Conservation (phyloP, 2,329 filamentous ascomycete species). For the Calonectria hawksworthii region DNA sequence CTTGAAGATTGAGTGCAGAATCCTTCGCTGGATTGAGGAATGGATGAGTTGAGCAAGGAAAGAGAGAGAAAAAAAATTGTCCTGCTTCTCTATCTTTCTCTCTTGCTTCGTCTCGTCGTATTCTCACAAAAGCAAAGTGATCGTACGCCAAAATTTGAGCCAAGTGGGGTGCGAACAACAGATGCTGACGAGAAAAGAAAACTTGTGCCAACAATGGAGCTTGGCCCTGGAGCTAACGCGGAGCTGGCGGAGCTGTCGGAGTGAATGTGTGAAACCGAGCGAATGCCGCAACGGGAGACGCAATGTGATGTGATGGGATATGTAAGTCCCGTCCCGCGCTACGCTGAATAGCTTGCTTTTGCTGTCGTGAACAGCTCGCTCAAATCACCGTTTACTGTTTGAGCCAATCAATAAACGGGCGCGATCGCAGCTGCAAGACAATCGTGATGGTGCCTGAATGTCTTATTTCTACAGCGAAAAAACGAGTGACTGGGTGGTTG, state of each 20-base stretch:
- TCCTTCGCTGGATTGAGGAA: conserved; percentile 3
- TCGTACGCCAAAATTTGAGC: conserved; percentile 30
- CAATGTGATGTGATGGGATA: conserved; percentile 31
- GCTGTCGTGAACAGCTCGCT: conserved; percentile 3
- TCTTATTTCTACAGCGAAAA: conserved; percentile 13
- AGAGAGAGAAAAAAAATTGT: conserved; percentile 13
- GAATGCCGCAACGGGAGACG: conserved; percentile 35
- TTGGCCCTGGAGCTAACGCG: conserved; percentile 40
- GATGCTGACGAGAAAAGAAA: conserved; percentile 34
- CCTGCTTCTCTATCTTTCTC: conserved; percentile 16
- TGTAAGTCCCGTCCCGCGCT: conserved; percentile 21
- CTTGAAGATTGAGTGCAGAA: conserved; percentile 20
- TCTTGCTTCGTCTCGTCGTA: conserved; percentile 1
- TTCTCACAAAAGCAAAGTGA: conserved; percentile 30
- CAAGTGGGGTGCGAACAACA: conserved; percentile 43
- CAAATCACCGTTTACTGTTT: neutral
- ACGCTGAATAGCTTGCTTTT: conserved; percentile 15
- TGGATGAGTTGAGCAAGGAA: neutral
- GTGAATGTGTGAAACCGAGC: conserved; percentile 36
- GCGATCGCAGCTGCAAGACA: conserved; percentile 13
- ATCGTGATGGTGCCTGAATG: conserved; percentile 20
- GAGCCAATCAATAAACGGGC: conserved; percentile 10
- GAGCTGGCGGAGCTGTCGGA: conserved; percentile 36
- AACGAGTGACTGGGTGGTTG: conserved; percentile 13
- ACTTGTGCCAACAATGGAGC: conserved; percentile 20